A percentile compares a stretch with the other conserved stretches of the same genome.
These are phyloP conservation scores for Cupressus sempervirens DNA, from an alignment of 75 land plant species.

Conservation along the genomic window DNA sequence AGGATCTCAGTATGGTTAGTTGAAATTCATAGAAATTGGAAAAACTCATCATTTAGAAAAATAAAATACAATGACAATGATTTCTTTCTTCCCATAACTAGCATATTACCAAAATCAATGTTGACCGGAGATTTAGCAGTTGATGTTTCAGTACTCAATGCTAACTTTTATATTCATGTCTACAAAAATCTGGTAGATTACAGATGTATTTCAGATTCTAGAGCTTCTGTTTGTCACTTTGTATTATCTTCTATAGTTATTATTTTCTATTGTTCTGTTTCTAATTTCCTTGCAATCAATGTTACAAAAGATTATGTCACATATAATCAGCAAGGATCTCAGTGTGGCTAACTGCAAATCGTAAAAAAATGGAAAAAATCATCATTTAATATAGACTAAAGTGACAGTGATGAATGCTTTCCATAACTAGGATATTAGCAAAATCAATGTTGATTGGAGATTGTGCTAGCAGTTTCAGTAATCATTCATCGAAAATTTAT, in stretches of 20 bases:
- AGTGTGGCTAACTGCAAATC: not conserved
- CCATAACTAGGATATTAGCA: not conserved
- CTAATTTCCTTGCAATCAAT: not conserved
- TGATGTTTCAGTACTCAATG: not conserved
- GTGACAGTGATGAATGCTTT: not conserved
- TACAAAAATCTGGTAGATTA: not conserved
- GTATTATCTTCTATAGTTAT: not conserved
- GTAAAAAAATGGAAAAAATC: not conserved
- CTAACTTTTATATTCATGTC: not conserved
- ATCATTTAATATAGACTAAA: not conserved
- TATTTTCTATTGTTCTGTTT: not conserved
- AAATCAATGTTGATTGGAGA: not conserved
- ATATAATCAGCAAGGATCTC: not conserved
- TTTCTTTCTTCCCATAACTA: not conserved
- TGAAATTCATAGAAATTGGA: not conserved
- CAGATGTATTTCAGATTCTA: slow-evolving; percentile 1
- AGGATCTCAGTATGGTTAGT: not conserved
- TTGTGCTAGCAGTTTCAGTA: not conserved
- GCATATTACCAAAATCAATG: not conserved
- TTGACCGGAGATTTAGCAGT: not conserved
- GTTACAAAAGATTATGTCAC: not conserved
- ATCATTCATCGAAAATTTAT: not conserved
- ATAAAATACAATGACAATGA: not conserved
- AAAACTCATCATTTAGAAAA: not conserved
- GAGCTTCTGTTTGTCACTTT: not conserved